phyloP scores from a whole-genome alignment of 371 early-diverging fungal species.

The Chytridiales sp. region DNA sequence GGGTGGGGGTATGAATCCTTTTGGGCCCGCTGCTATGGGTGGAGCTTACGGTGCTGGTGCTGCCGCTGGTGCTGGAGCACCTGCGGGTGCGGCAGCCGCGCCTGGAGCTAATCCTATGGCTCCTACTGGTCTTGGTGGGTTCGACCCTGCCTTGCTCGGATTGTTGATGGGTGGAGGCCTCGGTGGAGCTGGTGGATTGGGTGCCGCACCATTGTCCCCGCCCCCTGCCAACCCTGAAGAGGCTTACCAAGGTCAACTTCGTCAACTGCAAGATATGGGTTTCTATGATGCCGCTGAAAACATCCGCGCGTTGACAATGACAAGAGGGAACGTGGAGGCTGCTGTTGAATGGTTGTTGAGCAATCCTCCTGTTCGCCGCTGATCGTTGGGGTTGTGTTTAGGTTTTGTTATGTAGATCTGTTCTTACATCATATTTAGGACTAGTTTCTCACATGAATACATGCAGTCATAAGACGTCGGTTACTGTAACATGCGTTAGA shows the following conservation, averaged over 20 bases:
- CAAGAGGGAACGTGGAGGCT: conserved; percentile 89
- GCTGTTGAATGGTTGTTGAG: conserved; percentile 86
- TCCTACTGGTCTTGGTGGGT: conserved; percentile 43
- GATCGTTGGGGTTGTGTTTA: no score
- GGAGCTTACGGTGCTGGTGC: conserved; percentile 24
- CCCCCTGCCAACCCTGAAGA: conserved; percentile 80
- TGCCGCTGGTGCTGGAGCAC: conserved; percentile 47
- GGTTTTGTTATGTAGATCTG: no score
- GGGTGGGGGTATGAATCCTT: conserved; percentile 65
- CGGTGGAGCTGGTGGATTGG: conserved; percentile 26
- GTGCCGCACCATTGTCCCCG: conserved; percentile 41
- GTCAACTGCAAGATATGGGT: conserved; percentile 96
- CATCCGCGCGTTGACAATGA: conserved; percentile 78
- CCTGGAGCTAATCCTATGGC: conserved; percentile 35
- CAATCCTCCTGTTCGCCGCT: conserved; percentile 47
- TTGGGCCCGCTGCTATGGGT: conserved; percentile 56
- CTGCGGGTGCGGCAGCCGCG: conserved; percentile 15
- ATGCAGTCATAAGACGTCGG: neutral
- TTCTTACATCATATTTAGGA: no score
- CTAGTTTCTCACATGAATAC: neutral
- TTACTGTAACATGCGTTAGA: no score
- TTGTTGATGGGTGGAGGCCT: conserved; percentile 37
- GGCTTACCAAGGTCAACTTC: conserved; percentile 83
- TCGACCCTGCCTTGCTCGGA: conserved; percentile 47
- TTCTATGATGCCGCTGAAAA: conserved; percentile 89